Percentiles rank a stretch among this genome's conserved stretches.
phyloP scores from a whole-genome alignment of 306 rosid genomes.

The Acacia confusa region DNA sequence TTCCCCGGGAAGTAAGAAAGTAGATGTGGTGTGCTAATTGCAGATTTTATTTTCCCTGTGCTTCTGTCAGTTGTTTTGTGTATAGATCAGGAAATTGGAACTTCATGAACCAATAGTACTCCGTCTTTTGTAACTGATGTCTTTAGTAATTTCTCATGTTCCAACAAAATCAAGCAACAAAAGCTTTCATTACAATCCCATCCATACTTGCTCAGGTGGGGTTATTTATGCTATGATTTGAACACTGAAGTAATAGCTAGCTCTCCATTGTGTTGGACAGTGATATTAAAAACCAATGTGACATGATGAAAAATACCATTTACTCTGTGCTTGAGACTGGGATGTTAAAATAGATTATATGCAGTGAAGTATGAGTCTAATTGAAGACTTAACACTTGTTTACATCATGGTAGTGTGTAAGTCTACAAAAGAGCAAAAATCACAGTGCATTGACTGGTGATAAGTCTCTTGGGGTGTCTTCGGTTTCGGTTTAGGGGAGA shows the following conservation, averaged over 20 bases:
- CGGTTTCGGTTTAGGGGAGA: no score
- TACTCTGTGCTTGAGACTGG: no score
- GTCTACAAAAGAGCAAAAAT: no score
- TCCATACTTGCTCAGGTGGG: neutral
- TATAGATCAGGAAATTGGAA: constrained; percentile 32
- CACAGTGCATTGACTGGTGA: no score
- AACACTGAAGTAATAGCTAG: neutral
- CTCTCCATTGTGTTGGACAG: neutral
- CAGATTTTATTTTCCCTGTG: constrained; percentile 16
- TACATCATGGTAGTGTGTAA: no score
- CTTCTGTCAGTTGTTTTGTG: constrained; percentile 23
- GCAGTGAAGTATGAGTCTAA: no score
- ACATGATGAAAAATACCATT: no score
- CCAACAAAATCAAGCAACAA: neutral
- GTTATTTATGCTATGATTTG: neutral
- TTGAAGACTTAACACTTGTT: no score
- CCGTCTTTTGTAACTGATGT: constrained; percentile 20
- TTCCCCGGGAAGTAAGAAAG: neutral
- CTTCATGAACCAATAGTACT: constrained; percentile 24
- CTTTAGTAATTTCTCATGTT: constrained; percentile 24
- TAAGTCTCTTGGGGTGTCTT: no score
- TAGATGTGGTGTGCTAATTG: constrained; percentile 17
- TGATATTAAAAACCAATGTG: neutral
- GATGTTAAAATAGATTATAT: no score
- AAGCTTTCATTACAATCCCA: neutral